phyloP scores from a whole-genome alignment of 768 basidiomycete species.

The Amanita fuliginea region DNA sequence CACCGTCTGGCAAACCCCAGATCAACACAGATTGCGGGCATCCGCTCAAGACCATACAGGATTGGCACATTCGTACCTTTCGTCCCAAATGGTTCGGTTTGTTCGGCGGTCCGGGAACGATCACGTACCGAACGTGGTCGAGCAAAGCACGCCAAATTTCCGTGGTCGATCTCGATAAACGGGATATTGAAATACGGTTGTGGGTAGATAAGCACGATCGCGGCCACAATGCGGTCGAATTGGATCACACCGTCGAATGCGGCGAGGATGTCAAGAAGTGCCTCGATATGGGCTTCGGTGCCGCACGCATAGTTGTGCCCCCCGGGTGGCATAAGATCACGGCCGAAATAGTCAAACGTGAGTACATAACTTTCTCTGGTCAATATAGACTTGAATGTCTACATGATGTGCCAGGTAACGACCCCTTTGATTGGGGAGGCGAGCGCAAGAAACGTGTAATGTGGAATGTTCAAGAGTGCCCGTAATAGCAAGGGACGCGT shows the following conservation, averaged over 20 bases:
- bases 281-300: neutral
- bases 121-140: neutral
- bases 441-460: neutral
- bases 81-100: conserved; percentile 1
- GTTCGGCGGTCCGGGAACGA: neutral
- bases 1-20: neutral
- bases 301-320: neutral
- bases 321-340: conserved; percentile 1
- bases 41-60: neutral
- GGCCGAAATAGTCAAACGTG: neutral
- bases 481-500: neutral
- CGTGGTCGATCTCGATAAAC: conserved; percentile 4
- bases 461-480: conserved; percentile 1
- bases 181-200: neutral
- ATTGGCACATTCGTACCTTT: neutral
- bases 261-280: neutral
- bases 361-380: neutral
- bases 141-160: neutral
- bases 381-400: too few species aligned
- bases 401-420: neutral
- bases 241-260: neutral
- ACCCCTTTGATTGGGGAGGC: neutral
- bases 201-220: neutral
- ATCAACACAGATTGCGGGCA: neutral
- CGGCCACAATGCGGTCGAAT: neutral